Percentiles rank a stretch among this genome's conserved stretches.
These are phyloP conservation scores for Marchantia polymorpha DNA, from an alignment of 225 moss, liverwort and hornwort species.

Conservation along the genomic window DNA sequence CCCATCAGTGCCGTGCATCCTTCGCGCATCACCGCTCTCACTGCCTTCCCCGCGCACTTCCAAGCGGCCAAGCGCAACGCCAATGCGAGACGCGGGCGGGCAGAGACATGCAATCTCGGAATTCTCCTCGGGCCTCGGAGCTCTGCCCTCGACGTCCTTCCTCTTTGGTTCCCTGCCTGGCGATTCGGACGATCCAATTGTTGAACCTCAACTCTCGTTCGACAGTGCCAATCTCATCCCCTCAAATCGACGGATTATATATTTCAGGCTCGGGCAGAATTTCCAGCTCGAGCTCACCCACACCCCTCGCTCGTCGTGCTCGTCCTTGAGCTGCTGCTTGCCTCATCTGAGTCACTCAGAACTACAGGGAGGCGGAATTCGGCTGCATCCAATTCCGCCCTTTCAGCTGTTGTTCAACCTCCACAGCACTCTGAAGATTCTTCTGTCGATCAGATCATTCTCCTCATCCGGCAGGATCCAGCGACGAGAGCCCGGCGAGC, in stretches of 20 bases:
- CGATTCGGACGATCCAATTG: background rate
- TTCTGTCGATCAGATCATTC: background rate
- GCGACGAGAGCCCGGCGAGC: background rate
- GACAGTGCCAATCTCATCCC: background rate
- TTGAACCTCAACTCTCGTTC: no score
- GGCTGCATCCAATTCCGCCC: background rate
- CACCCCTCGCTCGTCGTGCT: background rate
- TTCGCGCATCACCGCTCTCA: conserved; percentile 24
- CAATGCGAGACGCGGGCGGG: background rate
- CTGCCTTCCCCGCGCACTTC: background rate
- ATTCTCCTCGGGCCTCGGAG: no score
- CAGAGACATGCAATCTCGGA: background rate
- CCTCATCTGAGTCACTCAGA: background rate
- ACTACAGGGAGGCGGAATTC: no score
- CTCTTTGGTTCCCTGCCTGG: no score
- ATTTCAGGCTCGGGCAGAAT: background rate
- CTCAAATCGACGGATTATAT: background rate
- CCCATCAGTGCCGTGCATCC: conserved; percentile 42
- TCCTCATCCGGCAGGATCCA: background rate
- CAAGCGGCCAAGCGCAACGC: background rate
- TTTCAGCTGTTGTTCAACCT: background rate
- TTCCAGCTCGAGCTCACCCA: background rate
- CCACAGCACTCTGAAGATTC: background rate
- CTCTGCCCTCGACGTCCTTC: no score
- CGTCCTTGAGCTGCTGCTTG: no score